Base-by-base conservation (phyloP, 2,329 filamentous ascomycete genomes). In the Thielaviopsis ethacetica region DNA sequence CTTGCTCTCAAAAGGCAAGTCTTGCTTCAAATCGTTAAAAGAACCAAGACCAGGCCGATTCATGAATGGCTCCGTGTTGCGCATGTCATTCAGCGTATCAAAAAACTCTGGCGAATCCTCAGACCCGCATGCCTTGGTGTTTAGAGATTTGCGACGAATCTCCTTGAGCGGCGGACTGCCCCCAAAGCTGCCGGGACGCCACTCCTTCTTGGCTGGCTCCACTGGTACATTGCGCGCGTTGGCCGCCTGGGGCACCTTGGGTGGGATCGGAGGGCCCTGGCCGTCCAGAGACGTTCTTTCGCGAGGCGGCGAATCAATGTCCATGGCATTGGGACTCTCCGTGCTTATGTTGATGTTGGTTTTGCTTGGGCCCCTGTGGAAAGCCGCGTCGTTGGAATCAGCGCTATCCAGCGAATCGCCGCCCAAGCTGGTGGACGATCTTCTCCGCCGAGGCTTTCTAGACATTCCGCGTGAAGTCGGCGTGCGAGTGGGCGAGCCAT, bases 291-390 rank as follows among this genome's bases (percentile, higher is more conserved):
- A 70, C 65, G 61, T 63, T 41, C 30, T 44, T 5, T 49, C 59
- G 13, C 34, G 22, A 53, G 65, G 68, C 56, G 80, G 78, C 4
- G 77, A 74, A 64, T 85, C 82, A 56, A 85, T 83, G 63, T 85
- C 82, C 82, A 85, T 85, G 15, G 81, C 79, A 60, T 76, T 79
- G 2, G 80, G 77, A 62, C 76, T 81, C 41, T 72, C 72, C 12
- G 68, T 67, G 62, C n/a, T n/a, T 56, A 54, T 5, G 9, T 24
- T 55, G 41, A 54, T 5, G 9, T 24, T 55, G 41, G 27, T 53
- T 6, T 56, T 26, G 22, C 22, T 38, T 15, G 44, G n/a, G 9
- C 41, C 21, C 15, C 49, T 54, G 4, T 54, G 19, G 22, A 53
- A 49, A 6, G 53, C 26, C 2, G 44, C 52, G 21, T 55, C 53